A percentile compares a stretch with the other conserved stretches of the same genome.
Conservation (phyloP, 129 eudicot species). For the Erigeron canadensis region DNA sequence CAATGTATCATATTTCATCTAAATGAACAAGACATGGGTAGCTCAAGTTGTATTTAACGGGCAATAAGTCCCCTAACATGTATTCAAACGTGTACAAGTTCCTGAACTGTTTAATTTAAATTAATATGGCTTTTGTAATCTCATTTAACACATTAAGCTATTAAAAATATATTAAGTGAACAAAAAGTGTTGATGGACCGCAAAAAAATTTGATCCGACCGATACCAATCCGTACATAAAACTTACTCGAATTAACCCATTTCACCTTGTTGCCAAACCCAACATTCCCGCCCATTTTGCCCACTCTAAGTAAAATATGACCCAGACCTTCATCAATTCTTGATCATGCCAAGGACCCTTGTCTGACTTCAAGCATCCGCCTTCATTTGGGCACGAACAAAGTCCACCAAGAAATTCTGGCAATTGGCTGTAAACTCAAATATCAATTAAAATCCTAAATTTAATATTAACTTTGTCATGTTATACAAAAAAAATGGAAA, state of each 20-base stretch:
- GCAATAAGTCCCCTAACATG: background rate
- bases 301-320: conserved; percentile 10
- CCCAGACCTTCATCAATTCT: conserved; percentile 73
- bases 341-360: conserved; percentile 97
- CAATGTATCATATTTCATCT: conserved; percentile 5
- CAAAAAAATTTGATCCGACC: background rate
- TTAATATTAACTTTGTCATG: background rate
- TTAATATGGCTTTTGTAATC: background rate
- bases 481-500: conserved; percentile 5
- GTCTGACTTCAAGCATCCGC: conserved; percentile 84
- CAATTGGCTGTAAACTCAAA: conserved; percentile 60
- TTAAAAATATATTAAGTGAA: background rate
- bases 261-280: background rate
- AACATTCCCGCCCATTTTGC: background rate
- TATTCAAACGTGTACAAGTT: background rate
- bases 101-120: background rate
- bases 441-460: background rate
- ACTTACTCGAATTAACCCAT: background rate
- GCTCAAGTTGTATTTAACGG: background rate
- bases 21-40: background rate
- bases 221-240: background rate
- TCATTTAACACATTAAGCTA: background rate
- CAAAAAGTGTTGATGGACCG: background rate
- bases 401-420: conserved; percentile 92
- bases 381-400: conserved; percentile 75